Percentiles rank a stretch among this genome's conserved stretches.
Evolutionary conservation across 2,329 filamentous ascomycete species (phyloP).

Genomic region (Amphichorda felina): DNA sequence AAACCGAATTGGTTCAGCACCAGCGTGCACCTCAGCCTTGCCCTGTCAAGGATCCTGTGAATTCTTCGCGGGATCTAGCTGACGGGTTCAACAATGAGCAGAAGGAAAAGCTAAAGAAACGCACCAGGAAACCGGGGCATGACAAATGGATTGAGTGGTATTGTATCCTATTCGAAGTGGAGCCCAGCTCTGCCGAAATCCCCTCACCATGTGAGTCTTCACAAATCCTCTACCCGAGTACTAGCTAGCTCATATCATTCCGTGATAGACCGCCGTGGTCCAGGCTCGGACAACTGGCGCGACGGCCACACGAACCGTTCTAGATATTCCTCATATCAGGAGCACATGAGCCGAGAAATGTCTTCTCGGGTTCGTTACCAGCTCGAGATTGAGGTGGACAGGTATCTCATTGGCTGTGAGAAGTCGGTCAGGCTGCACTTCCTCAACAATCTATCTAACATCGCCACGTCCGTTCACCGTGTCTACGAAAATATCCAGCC

Average conservation of each 20-base stretch:
- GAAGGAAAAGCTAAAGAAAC: neutral
- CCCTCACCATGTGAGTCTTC: constrained; percentile 1
- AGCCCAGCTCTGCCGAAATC: neutral
- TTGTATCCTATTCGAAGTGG: constrained; percentile 1
- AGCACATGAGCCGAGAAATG: neutral
- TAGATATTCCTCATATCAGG: neutral
- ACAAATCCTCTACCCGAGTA: too few species aligned
- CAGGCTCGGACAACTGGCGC: neutral
- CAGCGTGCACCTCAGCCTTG: neutral
- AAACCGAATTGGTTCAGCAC: neutral
- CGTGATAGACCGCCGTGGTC: too few species aligned
- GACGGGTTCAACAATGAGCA: constrained; percentile 1
- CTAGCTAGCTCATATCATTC: too few species aligned
- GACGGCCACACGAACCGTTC: neutral
- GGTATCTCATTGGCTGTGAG: neutral
- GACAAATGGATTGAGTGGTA: constrained; percentile 1
- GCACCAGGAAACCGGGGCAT: neutral
- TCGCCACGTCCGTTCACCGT: neutral
- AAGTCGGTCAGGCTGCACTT: neutral
- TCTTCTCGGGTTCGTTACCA: neutral
- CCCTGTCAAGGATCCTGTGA: neutral
- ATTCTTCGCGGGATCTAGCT: neutral
- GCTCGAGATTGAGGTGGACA: neutral
- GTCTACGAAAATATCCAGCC: neutral
- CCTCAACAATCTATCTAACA: neutral